Evolutionary conservation across 371 early-diverging fungal genomes (phyloP), one percentile per base, ranked within the genome.

Genomic region (Rhizopus sp.): DNA sequence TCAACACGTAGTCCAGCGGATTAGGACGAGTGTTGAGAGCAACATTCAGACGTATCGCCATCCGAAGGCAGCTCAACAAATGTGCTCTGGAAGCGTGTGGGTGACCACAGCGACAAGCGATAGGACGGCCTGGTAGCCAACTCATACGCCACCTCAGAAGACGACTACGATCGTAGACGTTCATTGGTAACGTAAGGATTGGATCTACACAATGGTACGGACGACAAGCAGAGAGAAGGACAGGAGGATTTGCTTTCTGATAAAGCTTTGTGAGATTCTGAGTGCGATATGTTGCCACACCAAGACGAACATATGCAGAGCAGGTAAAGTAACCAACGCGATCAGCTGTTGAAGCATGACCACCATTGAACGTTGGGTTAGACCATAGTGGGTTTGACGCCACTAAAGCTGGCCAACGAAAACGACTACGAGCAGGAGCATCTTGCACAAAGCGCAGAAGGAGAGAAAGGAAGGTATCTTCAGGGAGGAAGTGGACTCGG

Each of bases 61-160:
- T 32, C 12, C 16, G 16, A 0, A 45, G 34, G 23, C 60, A 60
- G 3, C 5, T 0, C 15, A 51, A 8, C 7, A 60, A 13, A 39
- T 60, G 53, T 0, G 34, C 2, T 4, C 48, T 53, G 4, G 60
- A 60, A 15, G 53, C 44, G 40, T 60, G 60, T 0, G 42, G 16
- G 6, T 9, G 10, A n/a, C 59, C 59, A 39, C 59, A 59, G 0
- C 10, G 33, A 17, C 59, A 59, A 4, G 23, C 30, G 13, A 29
- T 15, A 3, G 46, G 53, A 13, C 45, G 34, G 1, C 45, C 53
- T n/a, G 60, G 53, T 4, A 55, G 34, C 55, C 59, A 63, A n/a
- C 57, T 45, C 44, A 62, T 42, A 16, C 53, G 62, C 62, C 62
- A 62, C n/a, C 62, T 35, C 16, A 32, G 9, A 35, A 53, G 60